Evolutionary conservation across 345 rosid species (phyloP), one percentile per base, ranked within the genome.

Genomic region (Lepidium didymum): DNA sequence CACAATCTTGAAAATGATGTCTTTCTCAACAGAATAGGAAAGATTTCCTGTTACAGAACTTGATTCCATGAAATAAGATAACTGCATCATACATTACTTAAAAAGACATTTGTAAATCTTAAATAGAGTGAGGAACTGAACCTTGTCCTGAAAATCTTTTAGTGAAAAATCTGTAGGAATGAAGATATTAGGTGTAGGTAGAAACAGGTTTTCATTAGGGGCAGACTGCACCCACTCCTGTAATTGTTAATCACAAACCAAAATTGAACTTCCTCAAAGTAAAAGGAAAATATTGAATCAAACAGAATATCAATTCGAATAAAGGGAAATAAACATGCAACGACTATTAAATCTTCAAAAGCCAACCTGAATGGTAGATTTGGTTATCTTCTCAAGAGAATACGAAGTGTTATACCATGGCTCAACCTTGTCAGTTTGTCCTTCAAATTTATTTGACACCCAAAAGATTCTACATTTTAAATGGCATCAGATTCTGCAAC

Each of bases 371-470:
- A 88, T 84, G 52, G 57, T 58, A 42, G 74, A 62, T 64, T 70
- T 42, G 1, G 69, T 74, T 65, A 87, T 72, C 73, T 77, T 82
- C 79, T 84, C 91, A 44, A 87, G 49, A 40, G 84, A 81, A 74
- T 87, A 87, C 51, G 89, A 75, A 38, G 96, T 92, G 72, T 84
- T 81, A 73, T 86, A 92, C 96, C 96, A 92, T 64, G 96, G 96
- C 80, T 92, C 96, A 62, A 75, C 83, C 87, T 69, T 81, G 57
- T 83, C 80, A 25, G 93, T 83, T 41, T 75, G 51, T 37, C 86
- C 96, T 80, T 87, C 96, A 84, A 90, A 92, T 46, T 81, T 81
- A 75, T 87, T 78, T 14, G 98, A 92, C 58, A 78, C 81, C 96
- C 98, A 90, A 73, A 92, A 89, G 72, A 89, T 86, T 73, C 95